Evolutionary conservation across 805 yeast species (phyloP), one percentile per base, ranked within the genome.

Genomic region (Cyberlindnera lachancei): DNA sequence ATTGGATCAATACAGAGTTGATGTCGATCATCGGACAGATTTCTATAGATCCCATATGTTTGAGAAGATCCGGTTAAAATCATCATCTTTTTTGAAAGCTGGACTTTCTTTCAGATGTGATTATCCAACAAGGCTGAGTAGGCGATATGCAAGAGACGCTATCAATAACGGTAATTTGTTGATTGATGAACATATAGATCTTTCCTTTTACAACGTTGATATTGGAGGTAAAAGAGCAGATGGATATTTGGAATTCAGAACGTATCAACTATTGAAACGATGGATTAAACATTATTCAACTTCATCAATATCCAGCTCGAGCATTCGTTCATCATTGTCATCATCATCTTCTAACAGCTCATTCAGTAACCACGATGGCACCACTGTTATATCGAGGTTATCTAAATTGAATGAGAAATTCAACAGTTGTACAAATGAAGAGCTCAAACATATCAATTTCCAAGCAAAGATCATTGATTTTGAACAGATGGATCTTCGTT

Each of bases 401-500:
- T n/a, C n/a, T n/a, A n/a, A n/a, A n/a, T n/a, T n/a, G n/a, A n/a
- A n/a, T n/a, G n/a, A n/a, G n/a, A n/a, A n/a, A n/a, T n/a, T n/a
- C n/a, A n/a, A n/a, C n/a, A n/a, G n/a, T n/a, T n/a, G n/a, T n/a
- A n/a, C n/a, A n/a, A n/a, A n/a, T n/a, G n/a, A n/a, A n/a, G n/a
- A n/a, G n/a, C n/a, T n/a, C n/a, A n/a, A n/a, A n/a, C n/a, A n/a
- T n/a, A n/a, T n/a, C n/a, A n/a, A n/a, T n/a, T 43, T 46, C 27
- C 27, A 29, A 7, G 46, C 42, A 2, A 30, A 35, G 11, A 27
- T 45, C 8, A 31, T 48, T 7, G 51, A 49, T 25, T 49, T 49
- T 31, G 48, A 44, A 23, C 31, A 50, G 44, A 27, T 13, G 45
- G 25, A 34, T 45, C 18, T 48, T 25, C 20, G 30, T 11, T 23